Evolutionary conservation across 257 asterid species (phyloP), one percentile per base, ranked within the genome.

Genomic region (Solanum chaucha): DNA sequence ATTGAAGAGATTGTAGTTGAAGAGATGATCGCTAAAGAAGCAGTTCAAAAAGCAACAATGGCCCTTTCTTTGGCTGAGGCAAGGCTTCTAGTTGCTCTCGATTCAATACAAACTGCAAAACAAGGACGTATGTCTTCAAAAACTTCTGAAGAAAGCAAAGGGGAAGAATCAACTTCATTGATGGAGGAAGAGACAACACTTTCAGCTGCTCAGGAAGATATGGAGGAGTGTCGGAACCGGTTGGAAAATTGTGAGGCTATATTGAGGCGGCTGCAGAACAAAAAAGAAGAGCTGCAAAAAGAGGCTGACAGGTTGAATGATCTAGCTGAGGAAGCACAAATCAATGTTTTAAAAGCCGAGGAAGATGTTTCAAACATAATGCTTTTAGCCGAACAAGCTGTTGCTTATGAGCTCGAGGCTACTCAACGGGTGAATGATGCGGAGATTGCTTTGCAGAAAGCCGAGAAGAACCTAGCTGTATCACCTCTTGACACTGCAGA

Each of bases 321-420:
- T 87, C 88, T 89, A 72, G 98, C 98, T 8, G 98, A 91, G 92
- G 89, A 90, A 90, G 93, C 96, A 78, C 95, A 94, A 72, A 65
- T 82, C 78, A 92, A 88, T 87, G 96, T 90, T 88, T 86, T 92
- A 67, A 93, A 90, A 89, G 98, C 98, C 5, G 99, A 97, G 89
- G 99, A 97, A 89, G 99, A 95, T 83, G 99, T 97, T 86, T 93
- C 97, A 75, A 94, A 92, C 90, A 96, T 97, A 87, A 97, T 97
- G 99, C 93, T 94, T 91, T 92, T 97, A 91, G 99, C 99, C 34
- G 99, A 97, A 91, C 94, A 95, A 92, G 98, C 99, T 87, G 99
- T 97, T 85, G 98, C 99, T 73, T 86, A 92, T 44, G 98, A 97
- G 89, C 98, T 97, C 70, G 98, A 94, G 94, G 99, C 97, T 81